Evolutionary conservation across 2,329 filamentous ascomycete genomes (phyloP).

Genomic region (Ophiosphaerella herpotricha): DNA sequence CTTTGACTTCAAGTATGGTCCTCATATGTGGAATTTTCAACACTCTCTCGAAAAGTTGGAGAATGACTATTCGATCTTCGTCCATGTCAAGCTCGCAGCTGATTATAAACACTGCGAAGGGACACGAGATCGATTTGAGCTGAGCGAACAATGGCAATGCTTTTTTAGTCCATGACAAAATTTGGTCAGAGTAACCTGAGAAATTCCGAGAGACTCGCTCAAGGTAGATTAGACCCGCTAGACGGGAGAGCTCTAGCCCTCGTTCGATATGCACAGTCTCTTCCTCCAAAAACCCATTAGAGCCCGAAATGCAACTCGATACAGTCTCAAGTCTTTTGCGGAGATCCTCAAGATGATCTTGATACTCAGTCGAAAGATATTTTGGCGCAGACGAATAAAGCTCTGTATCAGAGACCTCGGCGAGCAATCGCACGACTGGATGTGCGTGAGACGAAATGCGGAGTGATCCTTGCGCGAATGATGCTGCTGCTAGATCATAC

Average conservation of each 20-base stretch:
- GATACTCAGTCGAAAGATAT: conserved; percentile 3
- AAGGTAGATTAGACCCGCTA: conserved; percentile 17
- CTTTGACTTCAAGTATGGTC: conserved; percentile 3
- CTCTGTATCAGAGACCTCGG: conserved; percentile 1
- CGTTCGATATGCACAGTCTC: background rate
- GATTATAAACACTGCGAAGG: conserved; percentile 30
- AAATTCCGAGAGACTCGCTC: conserved; percentile 10
- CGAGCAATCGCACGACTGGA: conserved; percentile 2
- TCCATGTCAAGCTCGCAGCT: conserved; percentile 30
- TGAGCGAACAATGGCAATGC: conserved; percentile 12
- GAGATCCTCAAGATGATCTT: conserved; percentile 1
- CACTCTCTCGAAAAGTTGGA: conserved; percentile 9
- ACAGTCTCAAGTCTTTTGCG: background rate
- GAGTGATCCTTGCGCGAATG: conserved; percentile 1
- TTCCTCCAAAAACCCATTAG: background rate
- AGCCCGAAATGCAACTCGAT: background rate
- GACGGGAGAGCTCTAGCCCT: conserved; percentile 4
- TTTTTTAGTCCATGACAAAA: background rate
- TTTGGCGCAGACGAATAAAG: conserved; percentile 1
- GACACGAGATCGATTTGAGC: conserved; percentile 18
- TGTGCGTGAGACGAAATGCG: conserved; percentile 2
- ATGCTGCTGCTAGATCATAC: conserved; percentile 1
- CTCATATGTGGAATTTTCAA: background rate
- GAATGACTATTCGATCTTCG: conserved; percentile 21
- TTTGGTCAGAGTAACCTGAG: conserved; percentile 1